Evolutionary conservation across 2,329 filamentous ascomycete genomes (phyloP), one percentile per base, ranked within the genome.

Genomic region (Thielaviopsis ethacetica): DNA sequence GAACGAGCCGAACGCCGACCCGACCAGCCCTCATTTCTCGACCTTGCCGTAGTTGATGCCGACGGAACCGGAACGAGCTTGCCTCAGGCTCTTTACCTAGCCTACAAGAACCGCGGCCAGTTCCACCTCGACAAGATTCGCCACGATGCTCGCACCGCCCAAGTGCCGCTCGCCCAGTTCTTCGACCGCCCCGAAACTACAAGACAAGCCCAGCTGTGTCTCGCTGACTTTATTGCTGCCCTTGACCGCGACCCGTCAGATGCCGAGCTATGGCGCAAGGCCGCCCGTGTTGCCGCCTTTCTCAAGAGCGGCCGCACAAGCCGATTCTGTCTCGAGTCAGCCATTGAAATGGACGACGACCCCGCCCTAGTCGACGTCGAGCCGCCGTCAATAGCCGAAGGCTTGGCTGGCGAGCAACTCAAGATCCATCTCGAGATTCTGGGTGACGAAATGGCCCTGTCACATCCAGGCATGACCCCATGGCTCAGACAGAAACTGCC

Each of bases 21-120:
- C 13, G 75, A 80, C 56, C 71, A 72, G 10, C 61, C 63, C 3
- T 66, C 66, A 1, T 64, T 71, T 1, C 66, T 74, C 21, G 79
- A 82, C 57, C 55, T 59, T n/a, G 53, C 56, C 7, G 59, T 59
- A 6, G 54, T 59, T n/a, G 60, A 63, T 10, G 47, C 61, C 3
- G 60, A 61, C 34, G 59, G 59, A 38, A 93, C 86, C 67, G 91
- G 85, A 54, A 62, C 57, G n/a, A 62, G 57, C 27, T 74, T 97
- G 10, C 85, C 88, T 0, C 91, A 96, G 67, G 90, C 94, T 12
- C 77, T 97, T 21, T 96, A 95, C 66, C 79, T 98, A 7, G 87
- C 91, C 1, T 89, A 94, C 75, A 98, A 97, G 71, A 98, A 97
- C 65, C 84, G 91, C 71, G 93, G 90, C 50, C 88, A 97, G 67